Conservation (phyloP, 2,329 filamentous ascomycete species). For the Shiraia sp. region DNA sequence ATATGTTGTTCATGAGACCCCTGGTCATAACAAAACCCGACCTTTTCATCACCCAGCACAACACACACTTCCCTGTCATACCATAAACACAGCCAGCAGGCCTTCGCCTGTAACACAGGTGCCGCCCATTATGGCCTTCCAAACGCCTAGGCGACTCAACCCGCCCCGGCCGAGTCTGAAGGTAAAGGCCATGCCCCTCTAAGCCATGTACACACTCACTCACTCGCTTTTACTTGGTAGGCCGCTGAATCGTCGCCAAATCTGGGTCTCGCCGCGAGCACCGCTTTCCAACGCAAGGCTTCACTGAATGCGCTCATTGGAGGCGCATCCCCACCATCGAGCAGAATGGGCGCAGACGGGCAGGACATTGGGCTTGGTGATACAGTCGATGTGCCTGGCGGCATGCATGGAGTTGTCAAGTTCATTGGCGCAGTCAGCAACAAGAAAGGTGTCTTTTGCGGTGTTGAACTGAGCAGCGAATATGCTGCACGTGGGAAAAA, state of each 20-base stretch:
- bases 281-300: conserved; percentile 67
- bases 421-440: conserved; percentile 86
- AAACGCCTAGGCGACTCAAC: conserved; percentile 47
- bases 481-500: conserved; percentile 89
- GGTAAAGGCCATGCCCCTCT: conserved; percentile 5
- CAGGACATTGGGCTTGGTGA: conserved; percentile 74
- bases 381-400: conserved; percentile 86
- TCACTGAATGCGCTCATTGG: conserved; percentile 71
- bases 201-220: conserved; percentile 21
- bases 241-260: conserved; percentile 48
- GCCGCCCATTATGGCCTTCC: conserved; percentile 42
- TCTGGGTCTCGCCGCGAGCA: conserved; percentile 45
- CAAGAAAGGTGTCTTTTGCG: conserved; percentile 89
- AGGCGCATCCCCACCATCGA: conserved; percentile 45
- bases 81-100: background rate
- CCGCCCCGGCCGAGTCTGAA: conserved; percentile 46
- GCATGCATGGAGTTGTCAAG: conserved; percentile 86
- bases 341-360: conserved; percentile 51
- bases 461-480: conserved; percentile 83
- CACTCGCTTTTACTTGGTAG: conserved; percentile 1
- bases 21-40: conserved; percentile 4
- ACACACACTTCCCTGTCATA: too few species aligned
- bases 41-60: too few species aligned
- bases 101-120: conserved; percentile 2
- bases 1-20: conserved; percentile 4